Base-by-base conservation (phyloP, 179 eudicot species). In the Spergularia azorica region DNA sequence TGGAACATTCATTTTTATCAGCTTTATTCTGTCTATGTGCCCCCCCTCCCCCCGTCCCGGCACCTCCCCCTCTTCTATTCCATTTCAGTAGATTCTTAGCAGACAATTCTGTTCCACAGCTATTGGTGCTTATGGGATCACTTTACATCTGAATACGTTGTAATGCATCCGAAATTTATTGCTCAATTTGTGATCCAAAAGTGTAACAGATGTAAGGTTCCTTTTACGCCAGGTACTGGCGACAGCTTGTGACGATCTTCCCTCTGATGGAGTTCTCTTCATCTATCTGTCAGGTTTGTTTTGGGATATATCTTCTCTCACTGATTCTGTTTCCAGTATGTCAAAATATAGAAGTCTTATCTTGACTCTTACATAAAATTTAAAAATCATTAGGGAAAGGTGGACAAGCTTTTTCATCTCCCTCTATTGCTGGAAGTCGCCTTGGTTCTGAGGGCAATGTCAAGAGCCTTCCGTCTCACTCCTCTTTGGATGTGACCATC, bases 231-330 rank as follows among this genome's bases (percentile, higher is more conserved):
- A 94, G 98, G 94, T 94, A 73, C 78, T 94, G 84, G 96, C 94
- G 63, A 92, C 92, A 70, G 85, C 87, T 36, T 94, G 94, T 74
- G 97, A 94, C 81, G 94, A 92, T 76, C 94, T 92, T 68, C 92
- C 94, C 68, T 76, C 90, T 78, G 96, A 94, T 87, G 97, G 97
- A 75, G 82, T 94, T 83, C 87, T 94, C 73, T 79, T 94, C 72
- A 76, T 92, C 73, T 92, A 92, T 85, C 46, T 94, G 57, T 94
- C 98, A 80, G 96, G 93, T 85, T 64, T 51, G 36, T 26, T 16
- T 43, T 79, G 51, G 58, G 50, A 14, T 16, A 67, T 72, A 17
- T 67, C 51, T 41, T 71, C 14, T n/a, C 71, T 71, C 74, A 6
- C 32, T 55, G 62, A 51, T 41, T 51, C 11, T 69, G 54, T 46